Evolutionary conservation across 495 filamentous ascomycete genomes (phyloP).

Genomic region (Penicillium pulvis): DNA sequence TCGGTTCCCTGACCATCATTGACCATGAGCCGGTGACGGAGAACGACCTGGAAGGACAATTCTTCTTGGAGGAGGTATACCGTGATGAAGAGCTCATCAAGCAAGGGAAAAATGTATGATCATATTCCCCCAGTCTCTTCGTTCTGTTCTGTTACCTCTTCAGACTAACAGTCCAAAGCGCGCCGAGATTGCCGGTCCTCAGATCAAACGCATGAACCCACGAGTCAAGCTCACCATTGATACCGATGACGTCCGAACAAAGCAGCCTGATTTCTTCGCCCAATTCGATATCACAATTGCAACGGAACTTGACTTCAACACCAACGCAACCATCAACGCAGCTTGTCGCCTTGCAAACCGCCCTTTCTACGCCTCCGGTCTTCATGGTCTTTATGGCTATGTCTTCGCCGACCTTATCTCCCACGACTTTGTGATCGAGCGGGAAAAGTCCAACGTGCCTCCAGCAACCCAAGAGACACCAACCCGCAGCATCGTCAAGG

Average conservation of each 20-base stretch:
- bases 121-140: too few relatives aligned
- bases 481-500: slow-evolving; percentile 73
- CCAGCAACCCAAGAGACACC: slow-evolving; percentile 70
- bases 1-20: slow-evolving; percentile 86
- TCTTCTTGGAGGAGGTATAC: slow-evolving; percentile 74
- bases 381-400: slow-evolving; percentile 92
- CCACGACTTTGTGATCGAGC: slow-evolving; percentile 86
- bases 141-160: background rate
- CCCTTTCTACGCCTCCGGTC: slow-evolving; percentile 85
- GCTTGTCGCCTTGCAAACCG: slow-evolving; percentile 71
- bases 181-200: slow-evolving; percentile 77
- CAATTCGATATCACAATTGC: slow-evolving; percentile 86
- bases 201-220: slow-evolving; percentile 85
- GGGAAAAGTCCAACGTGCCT: slow-evolving; percentile 72
- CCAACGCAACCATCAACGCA: slow-evolving; percentile 77
- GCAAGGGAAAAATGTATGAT: slow-evolving; percentile 68
- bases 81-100: slow-evolving; percentile 38
- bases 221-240: slow-evolving; percentile 77
- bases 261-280: slow-evolving; percentile 70
- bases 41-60: slow-evolving; percentile 84
- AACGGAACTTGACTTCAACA: slow-evolving; percentile 77
- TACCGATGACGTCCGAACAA: slow-evolving; percentile 60
- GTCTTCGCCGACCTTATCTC: slow-evolving; percentile 89
- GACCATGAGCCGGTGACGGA: slow-evolving; percentile 78
- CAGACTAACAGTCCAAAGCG: slow-evolving; percentile 50